These are phyloP conservation scores for Casuarina equisetifolia DNA, from an alignment of 306 rosid genomes.

Conservation along the genomic window DNA sequence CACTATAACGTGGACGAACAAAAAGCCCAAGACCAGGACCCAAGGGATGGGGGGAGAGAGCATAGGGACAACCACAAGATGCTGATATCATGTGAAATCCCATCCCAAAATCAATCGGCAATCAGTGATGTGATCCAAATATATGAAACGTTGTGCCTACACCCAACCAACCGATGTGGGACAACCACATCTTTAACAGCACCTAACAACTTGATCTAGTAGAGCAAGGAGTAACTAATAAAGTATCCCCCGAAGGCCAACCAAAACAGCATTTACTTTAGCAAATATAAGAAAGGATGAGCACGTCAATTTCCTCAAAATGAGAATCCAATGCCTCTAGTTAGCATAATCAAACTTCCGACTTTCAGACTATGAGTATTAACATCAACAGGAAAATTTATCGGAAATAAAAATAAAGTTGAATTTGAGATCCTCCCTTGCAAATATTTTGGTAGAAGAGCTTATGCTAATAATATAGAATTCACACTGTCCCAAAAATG, in stretches of 20 bases:
- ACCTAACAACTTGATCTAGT: not conserved
- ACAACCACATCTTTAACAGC: not conserved
- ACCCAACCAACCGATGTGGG: no score
- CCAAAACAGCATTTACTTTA: not conserved
- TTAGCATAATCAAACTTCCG: not conserved
- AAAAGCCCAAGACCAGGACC: no score
- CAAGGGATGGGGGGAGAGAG: no score
- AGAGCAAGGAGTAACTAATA: not conserved
- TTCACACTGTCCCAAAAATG: not conserved
- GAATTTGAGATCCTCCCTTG: not conserved
- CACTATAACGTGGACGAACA: no score
- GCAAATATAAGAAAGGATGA: not conserved
- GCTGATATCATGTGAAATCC: no score
- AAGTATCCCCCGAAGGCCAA: not conserved
- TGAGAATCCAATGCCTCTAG: not conserved
- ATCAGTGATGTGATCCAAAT: no score
- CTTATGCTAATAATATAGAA: not conserved
- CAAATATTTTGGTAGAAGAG: not conserved
- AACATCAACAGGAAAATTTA: not conserved
- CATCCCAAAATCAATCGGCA: no score
- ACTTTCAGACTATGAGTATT: not conserved
- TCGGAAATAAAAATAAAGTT: not conserved
- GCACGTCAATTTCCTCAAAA: not conserved
- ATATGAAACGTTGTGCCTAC: not conserved
- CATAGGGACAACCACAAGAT: no score